These are phyloP conservation scores for Trichosporon inkin DNA, from an alignment of 1,284 basidiomycete species.

Conservation along the genomic window DNA sequence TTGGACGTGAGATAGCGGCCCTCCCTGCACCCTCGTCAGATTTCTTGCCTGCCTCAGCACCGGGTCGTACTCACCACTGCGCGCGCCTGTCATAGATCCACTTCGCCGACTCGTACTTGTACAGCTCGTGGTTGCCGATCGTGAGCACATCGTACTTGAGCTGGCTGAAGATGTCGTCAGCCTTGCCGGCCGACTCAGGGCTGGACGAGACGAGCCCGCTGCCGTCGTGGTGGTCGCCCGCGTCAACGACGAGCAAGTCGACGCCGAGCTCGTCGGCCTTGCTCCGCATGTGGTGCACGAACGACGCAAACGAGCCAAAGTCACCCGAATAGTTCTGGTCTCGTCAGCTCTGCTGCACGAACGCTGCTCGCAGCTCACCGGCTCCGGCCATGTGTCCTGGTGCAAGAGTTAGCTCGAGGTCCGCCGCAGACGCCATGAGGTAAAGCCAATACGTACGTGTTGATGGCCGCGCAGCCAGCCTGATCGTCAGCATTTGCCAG, in stretches of 20 bases:
- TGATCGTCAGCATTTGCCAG: slow-evolving; percentile 17
- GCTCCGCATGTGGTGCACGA: slow-evolving; percentile 73
- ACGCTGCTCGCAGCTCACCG: slow-evolving; percentile 28
- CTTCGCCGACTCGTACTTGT: slow-evolving; percentile 67
- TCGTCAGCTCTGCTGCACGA: neutral
- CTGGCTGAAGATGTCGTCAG: slow-evolving; percentile 69
- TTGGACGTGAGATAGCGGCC: slow-evolving; percentile 79
- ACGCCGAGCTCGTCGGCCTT: slow-evolving; percentile 54
- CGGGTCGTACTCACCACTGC: slow-evolving; percentile 30
- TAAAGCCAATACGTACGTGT: slow-evolving; percentile 36
- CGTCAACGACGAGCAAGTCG: slow-evolving; percentile 47
- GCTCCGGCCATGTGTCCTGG: slow-evolving; percentile 50
- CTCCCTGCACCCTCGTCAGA: slow-evolving; percentile 46
- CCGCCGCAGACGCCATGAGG: neutral
- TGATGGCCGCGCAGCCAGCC: slow-evolving; percentile 50
- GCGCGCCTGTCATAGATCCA: slow-evolving; percentile 73
- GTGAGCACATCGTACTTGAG: slow-evolving; percentile 77
- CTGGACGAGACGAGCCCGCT: slow-evolving; percentile 37
- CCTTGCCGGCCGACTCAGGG: slow-evolving; percentile 60
- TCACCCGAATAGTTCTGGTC: slow-evolving; percentile 57
- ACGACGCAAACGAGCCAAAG: slow-evolving; percentile 74
- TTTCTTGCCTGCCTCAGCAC: neutral
- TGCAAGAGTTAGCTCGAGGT: slow-evolving; percentile 18
- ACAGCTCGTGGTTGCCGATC: slow-evolving; percentile 87
- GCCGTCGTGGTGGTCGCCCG: slow-evolving; percentile 69